A percentile compares a stretch with the other conserved stretches of the same genome.
phyloP scores from a whole-genome alignment of 805 yeast genomes.

The Ogataea paraovalis region DNA sequence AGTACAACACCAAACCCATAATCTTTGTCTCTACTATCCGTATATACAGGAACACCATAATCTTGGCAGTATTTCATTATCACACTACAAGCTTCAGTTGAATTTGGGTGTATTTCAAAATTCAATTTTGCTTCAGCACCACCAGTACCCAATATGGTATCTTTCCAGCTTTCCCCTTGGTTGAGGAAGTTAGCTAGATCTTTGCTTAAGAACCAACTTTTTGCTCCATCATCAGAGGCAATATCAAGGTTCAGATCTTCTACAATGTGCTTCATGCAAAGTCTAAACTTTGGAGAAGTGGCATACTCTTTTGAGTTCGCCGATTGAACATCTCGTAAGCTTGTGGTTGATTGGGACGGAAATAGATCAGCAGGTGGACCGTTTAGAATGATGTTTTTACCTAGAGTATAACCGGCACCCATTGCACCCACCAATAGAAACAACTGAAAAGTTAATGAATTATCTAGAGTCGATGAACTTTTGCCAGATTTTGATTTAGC shows the following conservation, averaged over 20 bases:
- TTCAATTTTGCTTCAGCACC: conserved; percentile 12
- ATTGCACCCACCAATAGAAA: conserved; percentile 28
- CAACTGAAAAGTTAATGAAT: conserved; percentile 26
- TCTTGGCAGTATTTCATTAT: conserved; percentile 24
- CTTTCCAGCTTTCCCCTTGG: conserved; percentile 17
- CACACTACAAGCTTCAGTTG: conserved; percentile 19
- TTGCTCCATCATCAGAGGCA: neutral
- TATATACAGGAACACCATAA: conserved; percentile 26
- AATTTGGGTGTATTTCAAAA: conserved; percentile 20
- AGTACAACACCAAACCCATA: conserved; percentile 9
- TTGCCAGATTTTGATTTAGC: neutral
- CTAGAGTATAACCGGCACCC: conserved; percentile 33
- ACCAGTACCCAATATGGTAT: conserved; percentile 21
- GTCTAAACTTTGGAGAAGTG: conserved; percentile 22
- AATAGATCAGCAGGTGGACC: conserved; percentile 29
- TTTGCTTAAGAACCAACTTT: conserved; percentile 13
- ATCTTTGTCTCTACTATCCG: conserved; percentile 3
- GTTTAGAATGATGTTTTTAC: conserved; percentile 22
- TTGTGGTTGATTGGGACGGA: conserved; percentile 26
- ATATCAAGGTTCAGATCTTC: conserved; percentile 16
- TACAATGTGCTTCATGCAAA: conserved; percentile 24
- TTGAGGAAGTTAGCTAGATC: conserved; percentile 18
- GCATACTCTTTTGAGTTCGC: conserved; percentile 17
- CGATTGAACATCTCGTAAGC: conserved; percentile 15
- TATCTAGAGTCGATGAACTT: conserved; percentile 5